Evolutionary conservation across 78 protist genomes (phyloP).

Genomic region (Polysphondylium violaceum): DNA sequence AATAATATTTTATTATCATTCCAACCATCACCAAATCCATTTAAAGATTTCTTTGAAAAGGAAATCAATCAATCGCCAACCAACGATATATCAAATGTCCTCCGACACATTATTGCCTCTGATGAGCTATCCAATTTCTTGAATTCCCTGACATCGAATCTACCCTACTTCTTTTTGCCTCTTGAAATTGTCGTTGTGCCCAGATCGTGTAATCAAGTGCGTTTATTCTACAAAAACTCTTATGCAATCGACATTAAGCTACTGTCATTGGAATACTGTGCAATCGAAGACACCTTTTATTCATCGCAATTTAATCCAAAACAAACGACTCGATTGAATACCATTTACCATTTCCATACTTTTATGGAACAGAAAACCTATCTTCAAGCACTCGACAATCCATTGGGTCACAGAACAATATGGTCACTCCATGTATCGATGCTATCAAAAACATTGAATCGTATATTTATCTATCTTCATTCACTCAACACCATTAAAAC

Average conservation of each 20-base stretch:
- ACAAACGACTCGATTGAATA: not conserved
- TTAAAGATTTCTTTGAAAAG: not conserved
- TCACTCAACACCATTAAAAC: not conserved
- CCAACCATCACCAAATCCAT: constrained; percentile 42
- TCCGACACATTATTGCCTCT: constrained; percentile 1
- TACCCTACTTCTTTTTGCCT: constrained; percentile 4
- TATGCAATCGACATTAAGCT: constrained; percentile 50
- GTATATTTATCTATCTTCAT: constrained; percentile 28
- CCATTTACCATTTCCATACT: constrained; percentile 3
- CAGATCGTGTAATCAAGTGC: constrained; percentile 14
- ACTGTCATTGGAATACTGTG: constrained; percentile 26
- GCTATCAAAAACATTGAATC: not conserved
- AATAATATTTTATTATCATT: not conserved
- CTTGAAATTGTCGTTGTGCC: constrained; percentile 50
- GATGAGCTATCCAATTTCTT: constrained; percentile 24
- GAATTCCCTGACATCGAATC: not conserved
- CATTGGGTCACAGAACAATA: constrained; percentile 27
- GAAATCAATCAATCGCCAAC: constrained; percentile 17
- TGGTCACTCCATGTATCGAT: constrained; percentile 33
- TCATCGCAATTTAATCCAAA: not conserved
- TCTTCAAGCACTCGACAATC: constrained; percentile 35
- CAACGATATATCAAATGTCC: not conserved
- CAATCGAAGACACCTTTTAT: constrained; percentile 17
- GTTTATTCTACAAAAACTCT: constrained; percentile 39
- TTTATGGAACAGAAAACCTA: constrained; percentile 45